Conservation (phyloP, 129 eudicot genomes). For the Lactuca saligna region DNA sequence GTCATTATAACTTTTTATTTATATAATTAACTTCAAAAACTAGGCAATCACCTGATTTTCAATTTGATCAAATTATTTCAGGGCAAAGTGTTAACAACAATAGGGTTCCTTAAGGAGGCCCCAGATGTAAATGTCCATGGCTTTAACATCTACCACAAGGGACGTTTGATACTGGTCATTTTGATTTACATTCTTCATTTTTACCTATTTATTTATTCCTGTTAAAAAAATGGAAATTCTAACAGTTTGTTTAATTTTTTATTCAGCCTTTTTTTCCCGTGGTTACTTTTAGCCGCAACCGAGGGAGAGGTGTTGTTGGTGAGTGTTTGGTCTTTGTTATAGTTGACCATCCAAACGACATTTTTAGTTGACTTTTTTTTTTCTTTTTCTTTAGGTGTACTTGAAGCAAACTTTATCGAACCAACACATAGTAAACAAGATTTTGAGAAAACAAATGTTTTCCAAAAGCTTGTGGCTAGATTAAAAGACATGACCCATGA, state of each 20-base stretch:
- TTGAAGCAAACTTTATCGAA: constrained; percentile 61
- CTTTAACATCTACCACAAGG: constrained; percentile 52
- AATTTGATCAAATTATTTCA: constrained; percentile 13
- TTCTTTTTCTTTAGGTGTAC: constrained; percentile 40
- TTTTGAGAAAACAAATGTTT: constrained; percentile 61
- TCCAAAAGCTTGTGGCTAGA: constrained; percentile 59
- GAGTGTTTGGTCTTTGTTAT: constrained; percentile 18
- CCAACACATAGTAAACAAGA: constrained; percentile 72
- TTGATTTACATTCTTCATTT: constrained; percentile 5
- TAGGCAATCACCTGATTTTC: neutral
- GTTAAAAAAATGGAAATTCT: neutral
- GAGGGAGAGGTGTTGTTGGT: constrained; percentile 44
- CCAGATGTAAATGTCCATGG: constrained; percentile 55
- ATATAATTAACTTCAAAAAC: neutral
- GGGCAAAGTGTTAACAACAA: constrained; percentile 44
- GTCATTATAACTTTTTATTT: constrained; percentile 11
- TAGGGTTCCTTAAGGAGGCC: constrained; percentile 60
- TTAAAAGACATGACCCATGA: constrained; percentile 58
- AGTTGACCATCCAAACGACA: neutral
- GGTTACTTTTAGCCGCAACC: constrained; percentile 10
- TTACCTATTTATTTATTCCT: constrained; percentile 8
- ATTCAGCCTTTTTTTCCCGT: constrained; percentile 45
- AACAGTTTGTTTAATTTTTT: neutral
- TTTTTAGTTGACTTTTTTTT: constrained; percentile 10
- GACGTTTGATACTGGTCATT: constrained; percentile 53